Evolutionary conservation across 768 basidiomycete genomes (phyloP).

Genomic region (Tulasnella sp.): DNA sequence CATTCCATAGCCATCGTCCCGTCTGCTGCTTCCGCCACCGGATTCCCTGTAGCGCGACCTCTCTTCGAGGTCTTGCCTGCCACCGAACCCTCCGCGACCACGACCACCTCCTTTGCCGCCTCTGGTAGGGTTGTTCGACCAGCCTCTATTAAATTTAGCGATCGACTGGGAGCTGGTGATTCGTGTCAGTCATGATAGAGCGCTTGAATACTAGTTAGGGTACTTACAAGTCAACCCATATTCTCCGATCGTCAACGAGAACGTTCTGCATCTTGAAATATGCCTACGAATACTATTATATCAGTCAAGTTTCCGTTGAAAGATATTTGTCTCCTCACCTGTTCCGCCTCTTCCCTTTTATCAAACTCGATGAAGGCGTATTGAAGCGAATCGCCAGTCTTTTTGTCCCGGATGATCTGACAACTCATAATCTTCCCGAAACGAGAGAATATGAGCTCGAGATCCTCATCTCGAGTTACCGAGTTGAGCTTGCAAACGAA

Average conservation of each 20-base stretch:
- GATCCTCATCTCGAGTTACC: conserved; percentile 91
- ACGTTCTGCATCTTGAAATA: conserved; percentile 99
- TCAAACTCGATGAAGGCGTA: conserved; percentile 99
- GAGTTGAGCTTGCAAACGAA: conserved; percentile 99
- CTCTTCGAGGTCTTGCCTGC: conserved; percentile 68
- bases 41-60: conserved; percentile 62
- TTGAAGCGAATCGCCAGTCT: conserved; percentile 92
- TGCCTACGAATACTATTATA: conserved; percentile 48
- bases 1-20: conserved; percentile 60
- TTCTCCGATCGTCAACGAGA: conserved; percentile 91
- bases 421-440: conserved; percentile 96
- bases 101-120: conserved; percentile 34
- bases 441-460: conserved; percentile 94
- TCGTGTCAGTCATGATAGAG: background rate
- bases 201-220: conserved; percentile 6
- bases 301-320: conserved; percentile 8
- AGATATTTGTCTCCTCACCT: conserved; percentile 49
- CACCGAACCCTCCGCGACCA: conserved; percentile 52
- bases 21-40: conserved; percentile 33
- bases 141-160: conserved; percentile 71
- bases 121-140: conserved; percentile 65
- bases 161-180: conserved; percentile 80
- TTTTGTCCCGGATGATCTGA: conserved; percentile 94
- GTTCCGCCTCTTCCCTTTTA: conserved; percentile 86
- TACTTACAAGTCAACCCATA: conserved; percentile 96